phyloP scores from a whole-genome alignment of 1,139 yeast genomes.

The Kurtzmaniella quercitrusa region DNA sequence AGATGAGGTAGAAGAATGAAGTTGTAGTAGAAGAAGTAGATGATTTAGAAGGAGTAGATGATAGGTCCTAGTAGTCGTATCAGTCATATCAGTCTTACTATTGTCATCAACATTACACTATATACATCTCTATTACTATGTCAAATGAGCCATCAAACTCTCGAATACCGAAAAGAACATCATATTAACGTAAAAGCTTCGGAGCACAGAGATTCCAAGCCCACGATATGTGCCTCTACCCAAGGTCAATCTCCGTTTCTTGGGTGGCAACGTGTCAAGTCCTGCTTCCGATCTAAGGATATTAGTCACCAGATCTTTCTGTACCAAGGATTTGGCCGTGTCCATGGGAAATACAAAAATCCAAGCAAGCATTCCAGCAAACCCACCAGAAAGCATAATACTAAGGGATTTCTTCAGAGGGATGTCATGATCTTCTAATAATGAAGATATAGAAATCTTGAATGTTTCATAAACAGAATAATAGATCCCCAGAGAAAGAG shows the following conservation, averaged over 20 bases:
- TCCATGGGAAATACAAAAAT: slow-evolving; percentile 72
- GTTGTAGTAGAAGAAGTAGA: too few species aligned
- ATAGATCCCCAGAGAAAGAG: slow-evolving; percentile 68
- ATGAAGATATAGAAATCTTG: slow-evolving; percentile 42
- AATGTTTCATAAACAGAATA: slow-evolving; percentile 72
- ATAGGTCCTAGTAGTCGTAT: too few species aligned
- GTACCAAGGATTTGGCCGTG: slow-evolving; percentile 70
- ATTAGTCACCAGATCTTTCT: slow-evolving; percentile 67
- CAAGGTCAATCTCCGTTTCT: slow-evolving; percentile 26
- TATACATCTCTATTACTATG: slow-evolving; percentile 8
- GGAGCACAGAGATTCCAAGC: slow-evolving; percentile 63
- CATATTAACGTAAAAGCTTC: slow-evolving; percentile 72
- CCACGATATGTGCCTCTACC: slow-evolving; percentile 65
- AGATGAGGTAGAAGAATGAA: too few species aligned
- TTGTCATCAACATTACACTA: background rate
- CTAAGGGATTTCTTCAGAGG: slow-evolving; percentile 32
- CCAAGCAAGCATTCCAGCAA: slow-evolving; percentile 76
- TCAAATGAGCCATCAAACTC: slow-evolving; percentile 52
- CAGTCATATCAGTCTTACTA: too few species aligned
- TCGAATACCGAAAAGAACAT: slow-evolving; percentile 75
- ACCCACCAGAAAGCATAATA: slow-evolving; percentile 64
- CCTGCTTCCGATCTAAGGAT: slow-evolving; percentile 53
- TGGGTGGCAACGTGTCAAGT: slow-evolving; percentile 27
- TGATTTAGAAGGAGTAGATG: too few species aligned
- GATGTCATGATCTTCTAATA: slow-evolving; percentile 14